These are phyloP conservation scores for Cladophialophora chaetospira DNA, from an alignment of 2,329 filamentous ascomycete species.

Conservation along the genomic window DNA sequence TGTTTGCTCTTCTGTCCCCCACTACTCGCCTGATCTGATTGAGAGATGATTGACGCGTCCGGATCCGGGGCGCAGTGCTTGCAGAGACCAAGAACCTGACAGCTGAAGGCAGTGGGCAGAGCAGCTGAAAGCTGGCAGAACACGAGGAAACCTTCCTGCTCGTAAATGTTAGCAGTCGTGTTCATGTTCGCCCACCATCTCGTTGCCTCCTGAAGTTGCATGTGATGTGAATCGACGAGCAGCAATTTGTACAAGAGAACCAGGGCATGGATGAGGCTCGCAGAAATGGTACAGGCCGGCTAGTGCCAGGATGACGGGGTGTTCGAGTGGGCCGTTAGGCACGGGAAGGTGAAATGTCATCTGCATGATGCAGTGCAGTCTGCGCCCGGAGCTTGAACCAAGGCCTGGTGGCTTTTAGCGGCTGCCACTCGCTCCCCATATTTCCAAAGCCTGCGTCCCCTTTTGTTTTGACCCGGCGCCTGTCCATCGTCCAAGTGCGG, in stretches of 20 bases:
- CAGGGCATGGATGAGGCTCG: conserved; percentile 7
- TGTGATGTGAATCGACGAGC: no score
- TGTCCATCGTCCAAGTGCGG: neutral
- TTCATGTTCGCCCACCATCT: no score
- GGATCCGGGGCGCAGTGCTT: conserved; percentile 15
- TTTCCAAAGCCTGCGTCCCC: neutral
- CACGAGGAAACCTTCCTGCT: no score
- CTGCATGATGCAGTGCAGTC: neutral
- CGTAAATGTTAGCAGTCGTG: no score
- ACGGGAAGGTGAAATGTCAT: conserved; percentile 6
- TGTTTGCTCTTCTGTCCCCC: neutral
- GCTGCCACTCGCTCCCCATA: conserved; percentile 2
- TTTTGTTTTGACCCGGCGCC: neutral
- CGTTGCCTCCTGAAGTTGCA: no score
- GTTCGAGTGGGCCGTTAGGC: conserved; percentile 1
- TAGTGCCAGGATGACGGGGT: neutral
- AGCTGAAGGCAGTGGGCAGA: neutral
- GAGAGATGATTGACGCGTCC: conserved; percentile 20
- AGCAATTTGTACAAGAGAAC: neutral
- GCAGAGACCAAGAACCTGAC: neutral
- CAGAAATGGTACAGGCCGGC: neutral
- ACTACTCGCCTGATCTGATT: conserved; percentile 4
- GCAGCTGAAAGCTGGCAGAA: neutral
- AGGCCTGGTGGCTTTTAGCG: conserved; percentile 9
- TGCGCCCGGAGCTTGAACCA: neutral